Conservation (phyloP, 352 stramenopile species). For the Pythium biforme region DNA sequence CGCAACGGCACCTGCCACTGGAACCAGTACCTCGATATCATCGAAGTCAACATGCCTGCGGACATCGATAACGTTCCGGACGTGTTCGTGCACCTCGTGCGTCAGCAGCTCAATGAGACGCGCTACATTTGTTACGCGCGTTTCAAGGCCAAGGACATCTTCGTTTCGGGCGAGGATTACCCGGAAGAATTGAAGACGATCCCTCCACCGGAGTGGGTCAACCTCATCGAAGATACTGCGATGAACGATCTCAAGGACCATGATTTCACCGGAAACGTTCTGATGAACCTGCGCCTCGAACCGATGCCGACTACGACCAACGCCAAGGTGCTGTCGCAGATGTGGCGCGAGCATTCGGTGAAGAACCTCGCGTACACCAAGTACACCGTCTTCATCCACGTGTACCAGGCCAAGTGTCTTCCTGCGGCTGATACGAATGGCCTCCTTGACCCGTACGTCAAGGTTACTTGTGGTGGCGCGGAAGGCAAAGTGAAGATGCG, state of each 20-base stretch:
- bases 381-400: slow-evolving; percentile 80
- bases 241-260: slow-evolving; percentile 79
- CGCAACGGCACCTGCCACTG: slow-evolving; percentile 70
- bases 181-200: slow-evolving; percentile 35
- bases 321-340: slow-evolving; percentile 38
- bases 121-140: slow-evolving; percentile 81
- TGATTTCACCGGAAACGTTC: slow-evolving; percentile 79
- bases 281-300: slow-evolving; percentile 74
- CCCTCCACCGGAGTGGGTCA: slow-evolving; percentile 62
- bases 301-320: slow-evolving; percentile 33
- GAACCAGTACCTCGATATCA: slow-evolving; percentile 72
- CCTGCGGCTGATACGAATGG: slow-evolving; percentile 75
- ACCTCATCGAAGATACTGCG: slow-evolving; percentile 71
- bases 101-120: slow-evolving; percentile 50
- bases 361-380: slow-evolving; percentile 66
- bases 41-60: slow-evolving; percentile 52
- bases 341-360: slow-evolving; percentile 55
- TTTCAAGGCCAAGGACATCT: slow-evolving; percentile 68
- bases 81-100: slow-evolving; percentile 75
- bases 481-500: slow-evolving; percentile 60
- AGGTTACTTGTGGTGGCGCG: slow-evolving; percentile 77
- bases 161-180: slow-evolving; percentile 36
- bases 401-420: slow-evolving; percentile 77
- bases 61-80: slow-evolving; percentile 80
- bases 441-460: slow-evolving; percentile 80